These are phyloP conservation scores for Incumbomyces delicatus DNA, from an alignment of 2,329 filamentous ascomycete species.

Conservation along the genomic window DNA sequence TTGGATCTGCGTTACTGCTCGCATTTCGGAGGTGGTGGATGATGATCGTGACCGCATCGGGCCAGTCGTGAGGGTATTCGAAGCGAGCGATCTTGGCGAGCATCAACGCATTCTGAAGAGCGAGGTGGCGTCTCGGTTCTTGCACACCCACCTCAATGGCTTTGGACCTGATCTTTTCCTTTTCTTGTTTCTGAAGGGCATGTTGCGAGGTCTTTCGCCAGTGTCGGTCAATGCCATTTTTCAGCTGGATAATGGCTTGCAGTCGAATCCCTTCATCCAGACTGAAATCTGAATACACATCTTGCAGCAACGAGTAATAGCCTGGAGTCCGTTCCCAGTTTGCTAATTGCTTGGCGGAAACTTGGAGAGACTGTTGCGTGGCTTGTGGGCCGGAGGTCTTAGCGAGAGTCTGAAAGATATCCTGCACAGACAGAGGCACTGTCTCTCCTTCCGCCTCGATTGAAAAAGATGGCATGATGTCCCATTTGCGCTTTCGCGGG, in stretches of 20 bases:
- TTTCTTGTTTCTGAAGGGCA: conserved; percentile 59
- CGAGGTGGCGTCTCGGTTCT: conserved; percentile 65
- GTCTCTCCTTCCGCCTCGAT: conserved; percentile 53
- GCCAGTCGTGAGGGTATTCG: conserved; percentile 84
- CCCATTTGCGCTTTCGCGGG: neutral
- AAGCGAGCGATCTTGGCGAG: conserved; percentile 79
- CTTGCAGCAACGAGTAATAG: conserved; percentile 63
- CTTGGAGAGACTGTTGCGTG: conserved; percentile 40
- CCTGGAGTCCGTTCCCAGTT: conserved; percentile 59
- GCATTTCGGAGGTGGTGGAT: conserved; percentile 27
- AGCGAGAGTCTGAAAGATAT: conserved; percentile 56
- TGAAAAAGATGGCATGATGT: conserved; percentile 19
- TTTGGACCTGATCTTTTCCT: conserved; percentile 61
- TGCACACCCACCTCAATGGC: conserved; percentile 67
- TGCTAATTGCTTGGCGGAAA: conserved; percentile 57
- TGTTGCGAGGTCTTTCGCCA: conserved; percentile 76
- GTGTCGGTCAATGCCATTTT: conserved; percentile 91
- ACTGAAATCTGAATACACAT: conserved; percentile 69
- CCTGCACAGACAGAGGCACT: conserved; percentile 54
- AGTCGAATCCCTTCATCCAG: conserved; percentile 72
- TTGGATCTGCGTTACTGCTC: conserved; percentile 5
- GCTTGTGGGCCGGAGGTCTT: conserved; percentile 51
- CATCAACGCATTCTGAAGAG: conserved; percentile 78
- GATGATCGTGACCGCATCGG: conserved; percentile 28
- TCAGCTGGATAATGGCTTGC: conserved; percentile 84